Evolutionary conservation across 2,329 filamentous ascomycete species (phyloP).

Genomic region (Beauveria scarabaeidicola): DNA sequence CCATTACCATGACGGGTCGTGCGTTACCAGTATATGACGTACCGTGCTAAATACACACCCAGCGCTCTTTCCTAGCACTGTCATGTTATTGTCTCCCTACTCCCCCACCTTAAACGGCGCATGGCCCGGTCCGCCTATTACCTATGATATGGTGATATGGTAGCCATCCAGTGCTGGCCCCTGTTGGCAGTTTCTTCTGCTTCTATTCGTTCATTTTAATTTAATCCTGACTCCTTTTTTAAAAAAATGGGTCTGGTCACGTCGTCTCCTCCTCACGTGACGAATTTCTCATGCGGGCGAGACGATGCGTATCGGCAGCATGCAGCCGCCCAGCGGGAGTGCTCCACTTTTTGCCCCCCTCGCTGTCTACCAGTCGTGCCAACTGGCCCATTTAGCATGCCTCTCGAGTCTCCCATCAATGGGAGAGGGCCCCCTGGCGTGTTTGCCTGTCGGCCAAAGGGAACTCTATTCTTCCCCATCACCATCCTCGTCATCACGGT

Average conservation of each 20-base stretch:
- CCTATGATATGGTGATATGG: not conserved
- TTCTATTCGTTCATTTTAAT: not conserved
- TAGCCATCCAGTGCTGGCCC: not conserved
- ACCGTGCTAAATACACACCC: slow-evolving; percentile 3
- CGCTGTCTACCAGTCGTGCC: not conserved
- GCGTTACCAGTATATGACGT: not conserved
- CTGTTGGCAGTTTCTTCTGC: not conserved
- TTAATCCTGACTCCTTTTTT: not conserved
- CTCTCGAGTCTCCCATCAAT: not conserved
- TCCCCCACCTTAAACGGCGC: slow-evolving; percentile 9
- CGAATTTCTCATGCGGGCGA: slow-evolving; percentile 7
- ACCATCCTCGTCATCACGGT: not conserved
- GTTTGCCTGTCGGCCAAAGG: not conserved
- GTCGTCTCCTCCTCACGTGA: slow-evolving; percentile 10
- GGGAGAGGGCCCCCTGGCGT: not conserved
- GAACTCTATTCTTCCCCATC: not conserved
- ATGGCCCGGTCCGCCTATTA: slow-evolving; percentile 8
- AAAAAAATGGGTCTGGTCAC: slow-evolving; percentile 6
- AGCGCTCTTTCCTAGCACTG: not conserved
- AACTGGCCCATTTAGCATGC: not conserved
- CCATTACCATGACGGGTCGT: not conserved
- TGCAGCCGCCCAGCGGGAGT: slow-evolving; percentile 7
- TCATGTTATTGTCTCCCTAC: not conserved
- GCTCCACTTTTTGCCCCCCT: slow-evolving; percentile 2
- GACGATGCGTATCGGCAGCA: slow-evolving; percentile 4